These are phyloP conservation scores for Marsdenia floribunda DNA, from an alignment of 257 asterid genomes.

Conservation along the genomic window DNA sequence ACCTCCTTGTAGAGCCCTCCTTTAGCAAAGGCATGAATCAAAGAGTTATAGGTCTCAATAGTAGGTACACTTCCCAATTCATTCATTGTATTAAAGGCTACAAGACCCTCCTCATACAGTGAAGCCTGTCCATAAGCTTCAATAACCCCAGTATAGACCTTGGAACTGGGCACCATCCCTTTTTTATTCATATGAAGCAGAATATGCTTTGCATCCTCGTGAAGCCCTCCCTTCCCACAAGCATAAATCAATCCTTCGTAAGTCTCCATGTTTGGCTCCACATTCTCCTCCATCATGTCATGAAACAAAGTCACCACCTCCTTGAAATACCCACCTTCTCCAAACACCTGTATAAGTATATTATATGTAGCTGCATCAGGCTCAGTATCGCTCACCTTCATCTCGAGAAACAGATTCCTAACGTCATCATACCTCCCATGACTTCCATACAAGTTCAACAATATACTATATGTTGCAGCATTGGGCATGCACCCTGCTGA, in stretches of 20 bases:
- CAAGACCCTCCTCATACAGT: conserved; percentile 87
- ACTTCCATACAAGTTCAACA: conserved; percentile 80
- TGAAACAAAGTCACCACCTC: conserved; percentile 96
- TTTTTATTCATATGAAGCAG: conserved; percentile 69
- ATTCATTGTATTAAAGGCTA: conserved; percentile 89
- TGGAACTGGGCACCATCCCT: conserved; percentile 76
- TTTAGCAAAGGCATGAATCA: conserved; percentile 73
- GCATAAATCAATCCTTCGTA: conserved; percentile 84
- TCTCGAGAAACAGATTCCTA: conserved; percentile 87
- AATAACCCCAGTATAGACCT: conserved; percentile 68
- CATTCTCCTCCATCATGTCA: conserved; percentile 88
- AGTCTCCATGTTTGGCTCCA: conserved; percentile 96
- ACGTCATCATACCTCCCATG: conserved; percentile 87
- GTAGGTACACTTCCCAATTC: conserved; percentile 81
- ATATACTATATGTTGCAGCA: conserved; percentile 75
- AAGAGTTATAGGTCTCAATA: conserved; percentile 66
- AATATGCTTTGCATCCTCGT: conserved; percentile 66
- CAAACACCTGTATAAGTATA: conserved; percentile 82
- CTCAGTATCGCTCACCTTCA: conserved; percentile 88
- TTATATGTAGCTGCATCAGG: conserved; percentile 86
- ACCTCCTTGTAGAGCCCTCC: conserved; percentile 94
- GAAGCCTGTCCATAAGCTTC: conserved; percentile 95
- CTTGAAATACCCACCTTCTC: conserved; percentile 96
- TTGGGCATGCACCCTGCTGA: conserved; percentile 77
- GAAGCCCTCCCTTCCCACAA: conserved; percentile 96